A percentile compares a stretch with the other conserved stretches of the same genome.
Evolutionary conservation across 305 asterid genomes (phyloP).

Genomic region (Rubia peregrina): DNA sequence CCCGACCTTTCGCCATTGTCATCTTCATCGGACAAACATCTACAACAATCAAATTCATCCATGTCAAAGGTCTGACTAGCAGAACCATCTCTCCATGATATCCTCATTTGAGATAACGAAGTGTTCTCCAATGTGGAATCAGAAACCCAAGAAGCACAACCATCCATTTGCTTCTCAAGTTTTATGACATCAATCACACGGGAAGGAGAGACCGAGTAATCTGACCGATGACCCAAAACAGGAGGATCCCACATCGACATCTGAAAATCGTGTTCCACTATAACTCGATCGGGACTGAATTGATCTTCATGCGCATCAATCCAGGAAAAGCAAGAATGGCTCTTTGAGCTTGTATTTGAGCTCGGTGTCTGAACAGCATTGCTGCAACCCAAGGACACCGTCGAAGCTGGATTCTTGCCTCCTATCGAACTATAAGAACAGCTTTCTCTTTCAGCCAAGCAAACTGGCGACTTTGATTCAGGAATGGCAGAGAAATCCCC

Average conservation of each 20-base stretch:
- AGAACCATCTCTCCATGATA: slow-evolving; percentile 70
- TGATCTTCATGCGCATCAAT: slow-evolving; percentile 16
- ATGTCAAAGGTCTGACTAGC: slow-evolving; percentile 23
- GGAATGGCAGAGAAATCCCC: slow-evolving; percentile 16
- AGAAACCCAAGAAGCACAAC: slow-evolving; percentile 42
- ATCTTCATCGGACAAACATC: slow-evolving; percentile 67
- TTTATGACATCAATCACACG: slow-evolving; percentile 11
- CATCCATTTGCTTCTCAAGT: slow-evolving; percentile 18
- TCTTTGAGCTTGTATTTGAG: slow-evolving; percentile 27
- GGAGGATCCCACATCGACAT: slow-evolving; percentile 28
- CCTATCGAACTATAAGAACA: slow-evolving; percentile 18
- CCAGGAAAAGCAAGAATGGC: slow-evolving; percentile 18
- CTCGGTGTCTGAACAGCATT: slow-evolving; percentile 50
- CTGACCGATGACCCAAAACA: slow-evolving; percentile 21
- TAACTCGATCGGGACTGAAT: slow-evolving; percentile 26
- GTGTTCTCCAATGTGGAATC: slow-evolving; percentile 34
- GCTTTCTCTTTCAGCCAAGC: slow-evolving; percentile 9
- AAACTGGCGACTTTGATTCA: slow-evolving; percentile 12
- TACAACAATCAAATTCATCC: slow-evolving; percentile 63
- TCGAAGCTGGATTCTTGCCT: slow-evolving; percentile 27
- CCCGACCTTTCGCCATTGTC: slow-evolving; percentile 16
- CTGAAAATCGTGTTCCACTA: slow-evolving; percentile 23
- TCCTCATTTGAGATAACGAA: slow-evolving; percentile 49
- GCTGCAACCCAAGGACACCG: slow-evolving; percentile 32
- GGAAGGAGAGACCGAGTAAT: slow-evolving; percentile 20